phyloP scores from a whole-genome alignment of 495 filamentous ascomycete species.

The Penicillium argentinense region DNA sequence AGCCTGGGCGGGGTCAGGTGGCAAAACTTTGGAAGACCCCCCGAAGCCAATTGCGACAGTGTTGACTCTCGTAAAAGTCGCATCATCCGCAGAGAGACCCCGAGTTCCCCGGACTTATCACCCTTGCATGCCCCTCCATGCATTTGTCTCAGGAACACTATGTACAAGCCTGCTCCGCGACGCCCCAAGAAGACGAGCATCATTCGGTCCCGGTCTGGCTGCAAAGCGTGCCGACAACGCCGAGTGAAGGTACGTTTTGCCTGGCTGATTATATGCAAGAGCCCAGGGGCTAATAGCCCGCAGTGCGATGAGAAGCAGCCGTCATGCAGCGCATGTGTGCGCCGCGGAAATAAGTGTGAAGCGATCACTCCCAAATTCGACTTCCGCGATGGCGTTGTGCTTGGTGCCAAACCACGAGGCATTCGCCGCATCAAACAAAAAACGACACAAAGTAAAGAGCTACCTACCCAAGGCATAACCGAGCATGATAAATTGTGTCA shows the following conservation, averaged over 20 bases:
- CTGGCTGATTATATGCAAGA: not conserved
- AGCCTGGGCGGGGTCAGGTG: too few species aligned
- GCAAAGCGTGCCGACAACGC: not conserved
- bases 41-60: too few species aligned
- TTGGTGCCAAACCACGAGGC: not conserved
- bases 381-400: not conserved
- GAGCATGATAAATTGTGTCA: too few species aligned
- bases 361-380: not conserved
- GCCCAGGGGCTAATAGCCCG: not conserved
- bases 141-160: not conserved
- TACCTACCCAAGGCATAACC: too few species aligned
- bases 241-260: not conserved
- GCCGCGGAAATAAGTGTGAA: not conserved
- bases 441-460: too few species aligned
- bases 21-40: too few species aligned
- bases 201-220: not conserved
- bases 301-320: not conserved
- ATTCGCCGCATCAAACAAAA: too few species aligned
- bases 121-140: not conserved
- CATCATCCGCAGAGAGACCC: too few species aligned
- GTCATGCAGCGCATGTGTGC: not conserved
- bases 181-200: not conserved
- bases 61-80: too few species aligned
- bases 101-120: not conserved
- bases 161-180: not conserved